phyloP scores from a whole-genome alignment of 768 basidiomycete species.

The Polyporus arcularius region DNA sequence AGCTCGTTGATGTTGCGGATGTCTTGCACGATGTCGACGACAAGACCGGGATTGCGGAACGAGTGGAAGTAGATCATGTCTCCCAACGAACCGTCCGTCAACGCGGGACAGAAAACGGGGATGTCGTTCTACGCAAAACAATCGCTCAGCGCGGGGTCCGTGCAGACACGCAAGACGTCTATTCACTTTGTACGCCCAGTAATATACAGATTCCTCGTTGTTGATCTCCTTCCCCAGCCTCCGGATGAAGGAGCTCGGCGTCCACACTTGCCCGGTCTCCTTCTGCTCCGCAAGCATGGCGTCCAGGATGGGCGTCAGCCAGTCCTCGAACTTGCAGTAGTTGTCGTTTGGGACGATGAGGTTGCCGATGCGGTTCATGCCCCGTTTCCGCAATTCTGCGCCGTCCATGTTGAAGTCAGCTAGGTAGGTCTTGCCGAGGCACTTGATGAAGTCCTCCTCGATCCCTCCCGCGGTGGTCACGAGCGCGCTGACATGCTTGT shows the following conservation, averaged over 20 bases:
- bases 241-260: constrained; percentile 90
- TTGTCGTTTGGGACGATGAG: constrained; percentile 96
- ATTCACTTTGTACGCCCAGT: constrained; percentile 98
- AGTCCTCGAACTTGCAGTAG: constrained; percentile 99
- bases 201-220: constrained; percentile 96
- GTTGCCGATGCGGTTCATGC: constrained; percentile 98
- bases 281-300: constrained; percentile 89
- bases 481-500: constrained; percentile 84
- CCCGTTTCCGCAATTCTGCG: constrained; percentile 78
- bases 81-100: constrained; percentile 97
- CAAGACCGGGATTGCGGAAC: constrained; percentile 80
- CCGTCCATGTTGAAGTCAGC: constrained; percentile 93
- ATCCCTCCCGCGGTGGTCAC: constrained; percentile 98
- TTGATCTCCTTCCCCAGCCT: constrained; percentile 97
- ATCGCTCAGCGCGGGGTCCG: constrained; percentile 30
- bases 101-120: constrained; percentile 96
- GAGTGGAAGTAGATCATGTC: constrained; percentile 99
- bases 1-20: constrained; percentile 91
- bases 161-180: constrained; percentile 17
- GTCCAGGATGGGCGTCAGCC: constrained; percentile 95
- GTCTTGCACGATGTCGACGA: constrained; percentile 93
- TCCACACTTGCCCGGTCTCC: constrained; percentile 70
- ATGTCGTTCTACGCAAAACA: constrained; percentile 79
- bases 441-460: constrained; percentile 99
- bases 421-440: constrained; percentile 94